phyloP scores from a whole-genome alignment of 1,284 basidiomycete species.

The Caloboletus firmus region DNA sequence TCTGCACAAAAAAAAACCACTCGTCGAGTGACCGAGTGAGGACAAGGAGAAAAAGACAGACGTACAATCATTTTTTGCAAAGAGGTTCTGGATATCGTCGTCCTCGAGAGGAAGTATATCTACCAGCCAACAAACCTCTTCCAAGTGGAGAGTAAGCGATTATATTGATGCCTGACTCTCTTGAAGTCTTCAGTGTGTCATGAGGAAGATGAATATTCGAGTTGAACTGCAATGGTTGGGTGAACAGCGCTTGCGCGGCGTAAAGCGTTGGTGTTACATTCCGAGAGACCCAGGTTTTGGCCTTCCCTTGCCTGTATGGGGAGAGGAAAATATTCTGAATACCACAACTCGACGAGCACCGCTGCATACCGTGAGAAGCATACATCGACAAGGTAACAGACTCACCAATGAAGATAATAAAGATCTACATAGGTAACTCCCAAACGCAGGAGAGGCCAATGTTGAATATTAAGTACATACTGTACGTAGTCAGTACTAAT shows the following conservation, averaged over 20 bases:
- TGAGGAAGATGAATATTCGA: conserved; percentile 47
- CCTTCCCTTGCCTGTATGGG: conserved; percentile 37
- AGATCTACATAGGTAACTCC: conserved; percentile 36
- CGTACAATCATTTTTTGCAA: conserved; percentile 92
- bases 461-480: too few relatives aligned
- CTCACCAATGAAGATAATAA: conserved; percentile 34
- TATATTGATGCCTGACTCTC: conserved; percentile 35
- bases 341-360: neutral
- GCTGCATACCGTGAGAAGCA: neutral
- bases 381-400: neutral
- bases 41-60: conserved; percentile 47
- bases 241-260: conserved; percentile 44
- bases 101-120: conserved; percentile 85
- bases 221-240: conserved; percentile 45
- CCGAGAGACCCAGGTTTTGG: conserved; percentile 47
- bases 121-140: conserved; percentile 45
- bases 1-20: conserved; percentile 47
- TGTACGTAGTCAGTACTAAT: too few relatives aligned
- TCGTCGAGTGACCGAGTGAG: neutral
- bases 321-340: neutral
- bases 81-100: conserved; percentile 87
- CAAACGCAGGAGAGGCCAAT: conserved; percentile 33
- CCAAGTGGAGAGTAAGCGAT: conserved; percentile 47
- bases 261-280: conserved; percentile 45
- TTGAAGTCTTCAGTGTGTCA: conserved; percentile 28